A percentile compares a stretch with the other conserved stretches of the same genome.
These are phyloP conservation scores for Moricandia arvensis DNA, from an alignment of 345 rosid genomes.

Conservation along the genomic window DNA sequence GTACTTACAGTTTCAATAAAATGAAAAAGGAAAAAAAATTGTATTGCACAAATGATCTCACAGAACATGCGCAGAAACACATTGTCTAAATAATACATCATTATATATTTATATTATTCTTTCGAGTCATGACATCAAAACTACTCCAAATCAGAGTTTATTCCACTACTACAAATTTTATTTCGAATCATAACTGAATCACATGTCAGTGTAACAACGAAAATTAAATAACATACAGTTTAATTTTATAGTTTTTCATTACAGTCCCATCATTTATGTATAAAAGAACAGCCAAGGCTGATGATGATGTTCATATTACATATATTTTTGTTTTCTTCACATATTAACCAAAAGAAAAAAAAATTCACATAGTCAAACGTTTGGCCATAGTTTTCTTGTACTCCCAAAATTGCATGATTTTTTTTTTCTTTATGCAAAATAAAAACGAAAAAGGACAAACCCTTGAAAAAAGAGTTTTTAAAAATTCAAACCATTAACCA, in stretches of 20 bases:
- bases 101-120: constrained; percentile 16
- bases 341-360: neutral
- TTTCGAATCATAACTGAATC: constrained; percentile 7
- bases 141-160: constrained; percentile 20
- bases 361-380: too few relatives aligned
- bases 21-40: neutral
- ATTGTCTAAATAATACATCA: neutral
- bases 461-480: constrained; percentile 22
- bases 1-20: neutral
- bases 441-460: constrained; percentile 8
- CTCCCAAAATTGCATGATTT: constrained; percentile 28
- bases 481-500: constrained; percentile 20
- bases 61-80: constrained; percentile 25
- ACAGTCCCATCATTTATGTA: constrained; percentile 7
- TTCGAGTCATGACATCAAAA: constrained; percentile 4
- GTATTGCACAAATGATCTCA: constrained; percentile 27
- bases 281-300: constrained; percentile 10
- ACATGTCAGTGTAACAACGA: neutral
- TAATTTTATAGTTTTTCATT: neutral
- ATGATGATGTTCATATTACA: constrained; percentile 21
- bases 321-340: neutral
- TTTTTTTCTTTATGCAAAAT: neutral
- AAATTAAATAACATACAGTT: neutral
- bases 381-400: constrained; percentile 24
- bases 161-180: neutral